These are phyloP conservation scores for Cladophialophora exuberans DNA, from an alignment of 2,329 filamentous ascomycete species.

Conservation along the genomic window DNA sequence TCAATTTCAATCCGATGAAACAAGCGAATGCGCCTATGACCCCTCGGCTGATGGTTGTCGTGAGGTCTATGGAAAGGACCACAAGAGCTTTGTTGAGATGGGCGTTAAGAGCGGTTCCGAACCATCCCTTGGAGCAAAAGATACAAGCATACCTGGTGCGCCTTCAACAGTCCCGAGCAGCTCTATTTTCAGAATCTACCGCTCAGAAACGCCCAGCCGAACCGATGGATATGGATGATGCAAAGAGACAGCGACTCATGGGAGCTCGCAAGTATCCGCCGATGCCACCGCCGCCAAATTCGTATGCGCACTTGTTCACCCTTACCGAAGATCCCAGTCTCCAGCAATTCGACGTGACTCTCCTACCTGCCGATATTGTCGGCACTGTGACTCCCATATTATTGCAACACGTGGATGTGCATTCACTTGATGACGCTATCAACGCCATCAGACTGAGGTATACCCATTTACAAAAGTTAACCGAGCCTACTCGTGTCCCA, in stretches of 20 bases:
- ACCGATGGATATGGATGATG: slow-evolving; percentile 71
- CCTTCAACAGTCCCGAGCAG: slow-evolving; percentile 74
- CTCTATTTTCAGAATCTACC: slow-evolving; percentile 74
- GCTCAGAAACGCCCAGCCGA: slow-evolving; percentile 75
- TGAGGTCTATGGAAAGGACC: slow-evolving; percentile 95
- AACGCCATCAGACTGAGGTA: slow-evolving; percentile 52
- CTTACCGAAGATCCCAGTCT: slow-evolving; percentile 75
- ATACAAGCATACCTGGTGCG: slow-evolving; percentile 89
- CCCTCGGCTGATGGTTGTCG: slow-evolving; percentile 75
- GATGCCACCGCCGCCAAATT: slow-evolving; percentile 74
- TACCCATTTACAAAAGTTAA: slow-evolving; percentile 38
- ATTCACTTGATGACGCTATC: slow-evolving; percentile 72
- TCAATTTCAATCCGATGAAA: slow-evolving; percentile 91
- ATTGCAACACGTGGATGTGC: slow-evolving; percentile 70
- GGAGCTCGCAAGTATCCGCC: slow-evolving; percentile 66
- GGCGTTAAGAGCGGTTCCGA: slow-evolving; percentile 81
- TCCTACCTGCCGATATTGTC: slow-evolving; percentile 74
- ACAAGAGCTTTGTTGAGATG: slow-evolving; percentile 82
- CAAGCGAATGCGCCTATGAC: slow-evolving; percentile 77
- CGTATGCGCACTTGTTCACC: slow-evolving; percentile 82
- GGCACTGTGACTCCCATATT: slow-evolving; percentile 81
- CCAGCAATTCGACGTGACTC: slow-evolving; percentile 79
- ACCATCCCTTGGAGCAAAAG: slow-evolving; percentile 71
- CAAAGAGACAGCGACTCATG: slow-evolving; percentile 78
- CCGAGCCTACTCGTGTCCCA: slow-evolving; percentile 34